Evolutionary conservation across 2,329 filamentous ascomycete genomes (phyloP).

Genomic region (Aspergillus fructus): DNA sequence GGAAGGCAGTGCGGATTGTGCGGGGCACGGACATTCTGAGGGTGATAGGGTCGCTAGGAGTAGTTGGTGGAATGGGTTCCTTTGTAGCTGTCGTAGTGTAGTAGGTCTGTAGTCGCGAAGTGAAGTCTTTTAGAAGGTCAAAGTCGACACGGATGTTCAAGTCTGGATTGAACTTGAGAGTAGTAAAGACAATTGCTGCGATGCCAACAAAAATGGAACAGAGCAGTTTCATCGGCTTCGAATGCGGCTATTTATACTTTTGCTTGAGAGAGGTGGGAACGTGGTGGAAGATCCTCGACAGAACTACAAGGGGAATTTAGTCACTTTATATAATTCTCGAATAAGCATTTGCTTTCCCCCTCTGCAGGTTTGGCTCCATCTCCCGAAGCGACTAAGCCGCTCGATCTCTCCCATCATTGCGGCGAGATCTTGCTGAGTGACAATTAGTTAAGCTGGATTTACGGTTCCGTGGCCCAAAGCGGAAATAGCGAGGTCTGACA

Average conservation of each 20-base stretch:
- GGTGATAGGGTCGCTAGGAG: constrained; percentile 35
- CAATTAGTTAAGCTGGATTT: constrained; percentile 1
- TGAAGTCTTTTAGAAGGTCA: constrained; percentile 17
- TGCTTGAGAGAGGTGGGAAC: constrained; percentile 9
- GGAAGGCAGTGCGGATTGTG: constrained; percentile 77
- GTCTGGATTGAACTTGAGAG: constrained; percentile 10
- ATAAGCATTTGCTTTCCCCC: constrained; percentile 4
- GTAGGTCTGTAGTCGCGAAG: constrained; percentile 17
- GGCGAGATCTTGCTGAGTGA: not conserved
- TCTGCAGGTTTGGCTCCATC: not conserved
- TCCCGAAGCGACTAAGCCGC: not conserved
- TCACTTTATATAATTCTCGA: constrained; percentile 24
- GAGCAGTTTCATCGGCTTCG: constrained; percentile 35
- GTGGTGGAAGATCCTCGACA: constrained; percentile 21
- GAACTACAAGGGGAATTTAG: constrained; percentile 20
- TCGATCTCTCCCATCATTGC: not conserved
- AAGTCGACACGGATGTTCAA: constrained; percentile 20
- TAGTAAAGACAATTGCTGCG: constrained; percentile 29
- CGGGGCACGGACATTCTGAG: constrained; percentile 66
- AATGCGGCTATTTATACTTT: constrained; percentile 31
- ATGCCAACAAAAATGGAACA: constrained; percentile 39
- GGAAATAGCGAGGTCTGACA: constrained; percentile 16
- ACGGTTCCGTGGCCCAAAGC: not conserved
- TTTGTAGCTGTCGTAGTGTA: constrained; percentile 12
- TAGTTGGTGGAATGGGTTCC: constrained; percentile 5